Base-by-base conservation (phyloP, 2,329 filamentous ascomycete genomes). In the Pyrenophora teres region DNA sequence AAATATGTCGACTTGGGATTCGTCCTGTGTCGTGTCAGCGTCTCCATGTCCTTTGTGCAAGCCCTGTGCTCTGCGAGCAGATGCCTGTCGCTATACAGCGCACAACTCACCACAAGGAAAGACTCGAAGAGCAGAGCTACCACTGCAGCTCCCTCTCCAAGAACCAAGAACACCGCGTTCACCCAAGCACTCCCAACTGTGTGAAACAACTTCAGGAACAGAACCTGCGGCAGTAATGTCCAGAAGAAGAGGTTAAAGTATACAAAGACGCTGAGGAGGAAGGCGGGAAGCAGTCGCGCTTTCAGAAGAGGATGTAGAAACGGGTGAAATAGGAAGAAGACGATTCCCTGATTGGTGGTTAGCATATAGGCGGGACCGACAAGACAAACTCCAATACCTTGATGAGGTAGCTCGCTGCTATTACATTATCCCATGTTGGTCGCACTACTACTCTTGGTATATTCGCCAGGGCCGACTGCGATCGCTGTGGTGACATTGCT, bases 201-300 rank as follows among this genome's bases (percentile, higher is more conserved):
- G 65, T 97, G 92, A 72, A 97, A 97, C 61, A 97, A 84, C 13
- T 89, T 87, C 18, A 99, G 82, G 65, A 99, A 90, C 1, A 90
- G 89, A 49, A 91, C 91, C 70, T 97, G 90, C 0, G 93, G 93
- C 2, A 97, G 76, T 63, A 96, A 97, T 0, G 90, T 81, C 74
- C 94, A 95, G 10, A 90, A 80, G 74, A 97, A 97, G 16, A 97
- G 84, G 16, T 95, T 79, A n/a, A 87, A 78, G 56, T 96, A 90
- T 12, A 97, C 88, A 47, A 94, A 84, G 12, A 87, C 78, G 0
- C 92, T 96, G 10, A 97, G 87, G 12, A 97, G 77, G 2, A 89
- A 83, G 23, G 96, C 81, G 0, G 93, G 92, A 0, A 97, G 75
- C 2, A 99, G 79, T 13, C 92, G 86, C 19, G 88, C 81, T 50